Evolutionary conservation across 768 basidiomycete genomes (phyloP), one percentile per base, ranked within the genome.

Genomic region (Russula vinacea): DNA sequence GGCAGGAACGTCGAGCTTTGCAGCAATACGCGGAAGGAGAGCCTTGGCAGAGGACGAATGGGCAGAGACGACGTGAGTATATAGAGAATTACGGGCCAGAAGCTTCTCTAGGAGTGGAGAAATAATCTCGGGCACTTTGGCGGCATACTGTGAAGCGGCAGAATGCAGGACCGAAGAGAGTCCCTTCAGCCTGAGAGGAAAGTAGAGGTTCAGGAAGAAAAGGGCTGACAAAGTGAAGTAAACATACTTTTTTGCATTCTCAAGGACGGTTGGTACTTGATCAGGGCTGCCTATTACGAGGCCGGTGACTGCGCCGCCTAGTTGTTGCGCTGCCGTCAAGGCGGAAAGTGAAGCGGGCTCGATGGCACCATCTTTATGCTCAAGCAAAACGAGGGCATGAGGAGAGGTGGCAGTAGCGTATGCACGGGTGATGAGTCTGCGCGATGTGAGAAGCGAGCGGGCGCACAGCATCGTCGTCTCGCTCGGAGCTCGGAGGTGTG

Each of bases 21-120:
- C 96, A 1, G 96, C 92, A 11, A 97, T 85, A 65, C 96, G 90
- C 45, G 97, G 97, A 62, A 98, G 82, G 67, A 98, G 79, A 39
- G 94, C 92, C 78, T 97, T 98, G 62, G 93, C 92, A 54, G 87
- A 83, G 5, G 95, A 92, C 0, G 95, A 92, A 69, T 97, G 95
- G 13, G 94, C 85, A 32, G 92, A 92, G 57, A 96, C 88, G 69
- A 98, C 83, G 73, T 99, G 96, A 6, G 96, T 95, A 78, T 85
- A 98, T 54, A 81, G 76, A 5, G 81, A 80, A 66, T 79, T 80
- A 52, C 78, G 76, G 24, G 86, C 82, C 5, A 96, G 80, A 33
- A 95, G 71, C 65, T 84, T 84, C 72, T 92, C 86, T 24, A 98
- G 75, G 50, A 98, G 81, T 9, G 94, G 96, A 2, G 94, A 85